phyloP scores from a whole-genome alignment of 176 grass and related monocot genomes.

The maize (Zea mays) region DNA sequence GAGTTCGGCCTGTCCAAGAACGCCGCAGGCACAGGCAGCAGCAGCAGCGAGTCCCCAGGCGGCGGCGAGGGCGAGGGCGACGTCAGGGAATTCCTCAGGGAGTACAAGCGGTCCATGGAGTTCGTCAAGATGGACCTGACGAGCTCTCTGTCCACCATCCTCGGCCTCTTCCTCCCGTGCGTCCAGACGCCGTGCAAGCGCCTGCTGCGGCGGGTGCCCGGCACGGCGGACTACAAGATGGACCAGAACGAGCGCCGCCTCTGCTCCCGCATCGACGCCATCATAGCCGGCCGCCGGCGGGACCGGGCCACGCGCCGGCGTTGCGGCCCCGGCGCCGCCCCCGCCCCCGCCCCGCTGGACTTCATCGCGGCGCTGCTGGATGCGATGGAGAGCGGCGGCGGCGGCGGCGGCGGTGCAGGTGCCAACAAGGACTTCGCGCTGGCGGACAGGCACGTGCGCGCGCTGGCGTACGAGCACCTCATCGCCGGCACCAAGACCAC shows the following conservation, averaged over 20 bases:
- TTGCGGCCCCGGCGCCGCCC: background rate
- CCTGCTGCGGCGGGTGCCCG: constrained; percentile 54
- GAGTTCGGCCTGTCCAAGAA: constrained; percentile 70
- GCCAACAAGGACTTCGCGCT: constrained; percentile 40
- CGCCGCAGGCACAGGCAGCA: background rate
- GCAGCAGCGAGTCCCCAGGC: background rate
- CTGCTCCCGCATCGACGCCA: constrained; percentile 66
- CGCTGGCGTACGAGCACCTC: constrained; percentile 90
- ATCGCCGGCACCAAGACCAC: constrained; percentile 98
- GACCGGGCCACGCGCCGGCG: constrained; percentile 29
- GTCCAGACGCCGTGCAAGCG: constrained; percentile 62
- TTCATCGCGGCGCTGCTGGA: constrained; percentile 76
- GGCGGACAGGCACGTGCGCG: constrained; percentile 66
- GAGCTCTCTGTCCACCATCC: constrained; percentile 78
- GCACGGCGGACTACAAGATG: constrained; percentile 79
- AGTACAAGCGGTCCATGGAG: constrained; percentile 66
- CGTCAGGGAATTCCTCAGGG: constrained; percentile 59
- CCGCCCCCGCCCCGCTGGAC: constrained; percentile 37
- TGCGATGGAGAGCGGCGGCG: constrained; percentile 42
- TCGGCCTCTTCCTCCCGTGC: constrained; percentile 69
- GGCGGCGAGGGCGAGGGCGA: constrained; percentile 18
- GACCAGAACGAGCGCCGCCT: constrained; percentile 59
- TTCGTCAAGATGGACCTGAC: constrained; percentile 95
- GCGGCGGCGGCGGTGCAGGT: background rate
- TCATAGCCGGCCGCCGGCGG: constrained; percentile 54